Base-by-base conservation (phyloP, 2,329 filamentous ascomycete genomes). In the Trichoderma pleuroti region DNA sequence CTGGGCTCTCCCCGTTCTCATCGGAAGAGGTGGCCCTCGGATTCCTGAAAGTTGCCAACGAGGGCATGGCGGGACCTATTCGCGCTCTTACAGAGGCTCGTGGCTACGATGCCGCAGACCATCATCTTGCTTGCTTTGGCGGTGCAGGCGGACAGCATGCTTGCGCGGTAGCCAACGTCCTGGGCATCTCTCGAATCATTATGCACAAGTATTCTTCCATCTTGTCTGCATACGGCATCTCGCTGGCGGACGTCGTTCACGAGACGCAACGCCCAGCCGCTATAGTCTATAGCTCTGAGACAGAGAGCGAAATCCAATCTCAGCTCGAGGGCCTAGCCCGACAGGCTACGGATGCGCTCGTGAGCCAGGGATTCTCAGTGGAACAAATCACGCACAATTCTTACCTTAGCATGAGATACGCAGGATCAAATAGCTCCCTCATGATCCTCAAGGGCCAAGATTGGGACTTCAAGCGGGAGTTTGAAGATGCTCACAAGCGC, bases 401-500 rank as follows among this genome's bases (percentile, higher is more conserved):
- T 6, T 84, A 81, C 71, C 75, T 84, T 18, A 84, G 83, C 71
- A 79, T 84, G 75, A 76, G 82, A 68, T 84, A 84, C 49, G 77
- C 78, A 1, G 83, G 83, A 12, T 81, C 81, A 2, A 82, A 81
- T 63, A 84, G 82, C 16, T 79, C 79, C 2, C 75, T 84, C 39
- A 81, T 80, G 79, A 78, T 80, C 11, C 69, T 78, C 66, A 74
- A 76, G 71, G 76, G 74, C 1, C 71, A 71, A 2, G 75, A 75
- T 65, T 76, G 76, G 76, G 67, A 77, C 30, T 75, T 75, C 21
- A 70, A 70, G 57, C 70, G 71, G 4, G 73, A 71, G 62, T 76
- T 76, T 57, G 74, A 74, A 60, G 87, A 88, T 74, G 89, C 92
- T 72, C 91, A 94, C 76, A 86, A 91, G 73, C 90, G 91, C 75